A percentile compares a stretch with the other conserved stretches of the same genome.
These are phyloP conservation scores for Kwoniella mangroviensis DNA, from an alignment of 768 basidiomycete genomes.

Conservation along the genomic window DNA sequence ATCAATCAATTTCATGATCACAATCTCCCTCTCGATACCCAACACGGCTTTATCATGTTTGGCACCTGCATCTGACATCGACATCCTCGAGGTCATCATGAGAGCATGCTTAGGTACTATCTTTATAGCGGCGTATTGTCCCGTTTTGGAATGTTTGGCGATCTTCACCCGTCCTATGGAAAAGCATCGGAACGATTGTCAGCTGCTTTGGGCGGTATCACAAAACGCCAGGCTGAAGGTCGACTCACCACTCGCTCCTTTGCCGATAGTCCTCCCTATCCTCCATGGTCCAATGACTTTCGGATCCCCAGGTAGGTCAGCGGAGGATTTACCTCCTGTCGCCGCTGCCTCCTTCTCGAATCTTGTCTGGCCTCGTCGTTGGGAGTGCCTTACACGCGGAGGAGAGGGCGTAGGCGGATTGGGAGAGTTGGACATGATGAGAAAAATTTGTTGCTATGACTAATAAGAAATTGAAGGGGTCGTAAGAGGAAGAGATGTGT, in stretches of 20 bases:
- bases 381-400: slow-evolving; percentile 31
- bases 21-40: slow-evolving; percentile 90
- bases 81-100: slow-evolving; percentile 67
- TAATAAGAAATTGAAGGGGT: background rate
- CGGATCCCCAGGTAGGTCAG: slow-evolving; percentile 83
- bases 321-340: slow-evolving; percentile 71
- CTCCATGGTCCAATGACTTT: slow-evolving; percentile 88
- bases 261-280: slow-evolving; percentile 89
- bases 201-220: background rate
- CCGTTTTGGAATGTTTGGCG: slow-evolving; percentile 80
- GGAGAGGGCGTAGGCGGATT: slow-evolving; percentile 39
- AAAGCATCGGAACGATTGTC: background rate
- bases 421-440: slow-evolving; percentile 14
- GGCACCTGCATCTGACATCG: slow-evolving; percentile 41
- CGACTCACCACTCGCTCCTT: slow-evolving; percentile 77
- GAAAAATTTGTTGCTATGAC: too few relatives aligned
- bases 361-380: slow-evolving; percentile 32
- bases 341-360: slow-evolving; percentile 71
- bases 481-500: background rate
- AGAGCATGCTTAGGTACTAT: slow-evolving; percentile 85
- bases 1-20: slow-evolving; percentile 99
- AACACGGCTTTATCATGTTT: slow-evolving; percentile 59
- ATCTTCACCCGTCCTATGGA: slow-evolving; percentile 77
- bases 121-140: slow-evolving; percentile 93
- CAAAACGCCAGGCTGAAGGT: too few relatives aligned